Evolutionary conservation across 176 grass and related monocot genomes (phyloP).

Genomic region (Carex littledalei): DNA sequence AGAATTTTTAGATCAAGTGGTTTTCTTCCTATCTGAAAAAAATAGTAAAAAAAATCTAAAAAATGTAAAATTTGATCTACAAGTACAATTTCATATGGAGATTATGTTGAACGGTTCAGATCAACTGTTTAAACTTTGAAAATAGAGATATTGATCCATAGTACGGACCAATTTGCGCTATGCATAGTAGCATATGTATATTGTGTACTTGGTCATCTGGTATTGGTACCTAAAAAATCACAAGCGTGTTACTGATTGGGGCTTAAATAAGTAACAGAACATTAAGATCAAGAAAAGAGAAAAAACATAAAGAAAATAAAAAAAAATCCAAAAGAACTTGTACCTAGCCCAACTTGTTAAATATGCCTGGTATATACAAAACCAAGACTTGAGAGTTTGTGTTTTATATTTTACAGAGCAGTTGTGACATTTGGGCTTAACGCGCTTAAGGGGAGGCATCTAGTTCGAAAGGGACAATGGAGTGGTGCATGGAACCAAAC

Average conservation of each 20-base stretch:
- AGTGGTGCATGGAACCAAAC: conserved; percentile 75
- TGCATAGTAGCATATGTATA: not conserved
- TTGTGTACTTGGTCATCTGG: not conserved
- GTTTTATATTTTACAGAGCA: conserved; percentile 46
- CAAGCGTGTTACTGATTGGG: not conserved
- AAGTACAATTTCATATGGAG: no score
- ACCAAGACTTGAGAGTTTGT: not conserved
- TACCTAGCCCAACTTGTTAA: not conserved
- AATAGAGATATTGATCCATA: no score
- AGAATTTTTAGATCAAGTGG: no score
- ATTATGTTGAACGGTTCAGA: no score
- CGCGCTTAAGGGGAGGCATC: conserved; percentile 64
- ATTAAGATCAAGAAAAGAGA: not conserved
- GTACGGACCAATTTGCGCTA: no score
- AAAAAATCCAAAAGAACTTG: not conserved
- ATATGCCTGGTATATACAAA: not conserved
- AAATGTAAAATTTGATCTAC: no score
- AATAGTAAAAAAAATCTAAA: no score
- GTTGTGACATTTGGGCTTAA: conserved; percentile 92
- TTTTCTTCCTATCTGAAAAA: no score
- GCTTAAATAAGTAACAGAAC: not conserved
- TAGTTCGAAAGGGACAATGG: conserved; percentile 39
- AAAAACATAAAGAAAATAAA: not conserved
- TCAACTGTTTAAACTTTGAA: no score
- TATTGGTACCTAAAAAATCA: not conserved